These are phyloP conservation scores for Candida cerambycidarum DNA, from an alignment of 805 yeast genomes.

Conservation along the genomic window DNA sequence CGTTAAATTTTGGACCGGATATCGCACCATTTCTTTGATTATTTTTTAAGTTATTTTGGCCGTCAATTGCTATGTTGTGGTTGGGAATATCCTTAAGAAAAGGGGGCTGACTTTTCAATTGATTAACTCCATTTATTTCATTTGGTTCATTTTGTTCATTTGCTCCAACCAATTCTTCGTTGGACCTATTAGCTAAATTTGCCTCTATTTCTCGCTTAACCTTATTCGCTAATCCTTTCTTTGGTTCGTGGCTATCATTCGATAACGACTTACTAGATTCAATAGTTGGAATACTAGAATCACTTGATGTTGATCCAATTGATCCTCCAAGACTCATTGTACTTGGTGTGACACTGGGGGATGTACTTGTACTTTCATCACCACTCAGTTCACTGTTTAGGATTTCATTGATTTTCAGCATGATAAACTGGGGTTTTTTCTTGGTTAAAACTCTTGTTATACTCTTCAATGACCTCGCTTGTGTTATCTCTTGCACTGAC, in stretches of 20 bases:
- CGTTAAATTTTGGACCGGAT: not conserved
- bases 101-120: too few relatives aligned
- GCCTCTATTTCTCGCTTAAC: constrained; percentile 12
- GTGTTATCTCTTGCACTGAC: too few relatives aligned
- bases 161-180: not conserved
- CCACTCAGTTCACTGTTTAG: constrained; percentile 11
- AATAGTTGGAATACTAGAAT: not conserved
- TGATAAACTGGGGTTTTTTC: not conserved
- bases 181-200: constrained; percentile 4
- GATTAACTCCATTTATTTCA: too few relatives aligned
- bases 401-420: constrained; percentile 9
- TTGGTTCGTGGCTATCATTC: constrained; percentile 6
- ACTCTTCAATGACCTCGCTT: too few relatives aligned
- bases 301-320: constrained; percentile 1
- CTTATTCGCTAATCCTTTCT: constrained; percentile 10
- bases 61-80: not conserved
- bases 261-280: not conserved
- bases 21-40: not conserved
- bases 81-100: not conserved
- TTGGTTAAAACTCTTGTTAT: not conserved
- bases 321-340: constrained; percentile 2
- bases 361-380: constrained; percentile 4
- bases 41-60: too few relatives aligned
- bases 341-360: constrained; percentile 2
- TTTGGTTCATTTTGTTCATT: not conserved